Evolutionary conservation across 73 alveolate genomes (phyloP).

Genomic region (Paramecium caudatum): DNA sequence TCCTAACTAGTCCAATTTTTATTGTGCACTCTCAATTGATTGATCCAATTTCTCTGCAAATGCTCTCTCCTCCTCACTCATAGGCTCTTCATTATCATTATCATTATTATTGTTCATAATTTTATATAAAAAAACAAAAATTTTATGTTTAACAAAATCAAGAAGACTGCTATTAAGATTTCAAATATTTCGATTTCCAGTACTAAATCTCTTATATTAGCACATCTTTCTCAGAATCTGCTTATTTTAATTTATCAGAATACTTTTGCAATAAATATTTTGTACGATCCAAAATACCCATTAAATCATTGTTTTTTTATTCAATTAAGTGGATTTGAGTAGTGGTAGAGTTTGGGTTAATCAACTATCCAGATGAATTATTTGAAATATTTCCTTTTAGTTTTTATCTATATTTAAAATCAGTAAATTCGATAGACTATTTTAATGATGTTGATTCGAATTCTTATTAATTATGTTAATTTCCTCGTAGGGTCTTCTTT

Average conservation of each 20-base stretch:
- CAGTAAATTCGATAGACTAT: neutral
- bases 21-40: conserved; percentile 4
- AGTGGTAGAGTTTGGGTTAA: conserved; percentile 44
- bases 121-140: neutral
- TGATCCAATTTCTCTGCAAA: conserved; percentile 38
- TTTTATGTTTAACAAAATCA: neutral
- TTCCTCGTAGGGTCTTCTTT: neutral
- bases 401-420: neutral
- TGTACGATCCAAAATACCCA: neutral
- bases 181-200: conserved; percentile 50
- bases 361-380: conserved; percentile 45
- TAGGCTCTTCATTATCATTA: conserved; percentile 11
- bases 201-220: conserved; percentile 24
- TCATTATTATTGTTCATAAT: neutral
- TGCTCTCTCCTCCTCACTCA: conserved; percentile 44
- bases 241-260: neutral
- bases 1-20: conserved; percentile 31
- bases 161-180: neutral
- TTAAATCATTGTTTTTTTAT: neutral
- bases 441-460: neutral
- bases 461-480: neutral
- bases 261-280: neutral
- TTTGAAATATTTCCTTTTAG: conserved; percentile 1
- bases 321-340: conserved; percentile 10
- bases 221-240: neutral